Percentiles rank a stretch among this genome's conserved stretches.
phyloP scores from a whole-genome alignment of 2,329 filamentous ascomycete genomes.

The Aspergillus caelatus region DNA sequence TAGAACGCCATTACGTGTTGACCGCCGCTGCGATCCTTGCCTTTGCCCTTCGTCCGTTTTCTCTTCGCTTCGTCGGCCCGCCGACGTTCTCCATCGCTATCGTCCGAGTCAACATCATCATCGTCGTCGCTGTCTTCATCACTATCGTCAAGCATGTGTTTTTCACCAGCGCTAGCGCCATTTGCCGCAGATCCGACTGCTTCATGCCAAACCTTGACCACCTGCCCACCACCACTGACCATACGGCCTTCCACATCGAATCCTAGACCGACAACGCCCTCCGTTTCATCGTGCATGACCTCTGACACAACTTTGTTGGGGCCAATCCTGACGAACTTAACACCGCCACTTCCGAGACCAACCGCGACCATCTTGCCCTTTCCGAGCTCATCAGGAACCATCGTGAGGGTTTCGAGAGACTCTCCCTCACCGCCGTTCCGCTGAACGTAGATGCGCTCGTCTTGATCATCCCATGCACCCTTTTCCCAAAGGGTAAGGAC shows the following conservation, averaged over 20 bases:
- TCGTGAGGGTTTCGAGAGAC: constrained; percentile 75
- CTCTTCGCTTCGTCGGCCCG: constrained; percentile 49
- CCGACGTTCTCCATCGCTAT: constrained; percentile 51
- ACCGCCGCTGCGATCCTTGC: constrained; percentile 43
- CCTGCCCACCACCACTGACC: constrained; percentile 83
- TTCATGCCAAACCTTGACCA: constrained; percentile 88
- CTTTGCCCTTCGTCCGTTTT: constrained; percentile 49
- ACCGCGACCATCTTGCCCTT: constrained; percentile 69
- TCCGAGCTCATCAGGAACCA: constrained; percentile 71
- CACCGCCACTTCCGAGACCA: constrained; percentile 77
- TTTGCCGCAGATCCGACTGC: constrained; percentile 58
- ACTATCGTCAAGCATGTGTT: constrained; percentile 45
- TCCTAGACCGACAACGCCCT: constrained; percentile 77
- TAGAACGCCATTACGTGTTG: constrained; percentile 47
- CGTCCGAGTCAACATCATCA: constrained; percentile 43
- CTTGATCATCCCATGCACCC: constrained; percentile 92
- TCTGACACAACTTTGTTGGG: constrained; percentile 71
- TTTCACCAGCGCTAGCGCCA: constrained; percentile 38
- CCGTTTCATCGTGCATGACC: constrained; percentile 78
- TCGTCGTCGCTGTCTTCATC: constrained; percentile 43
- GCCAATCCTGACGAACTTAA: constrained; percentile 77
- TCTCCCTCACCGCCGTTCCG: constrained; percentile 66
- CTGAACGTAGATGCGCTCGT: constrained; percentile 82
- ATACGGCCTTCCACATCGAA: constrained; percentile 86
- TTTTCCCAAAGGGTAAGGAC: constrained; percentile 92